Percentiles rank a stretch among this genome's conserved stretches.
phyloP scores from a whole-genome alignment of 192 early-diverging fungal genomes.

The Dissophora globulifera region DNA sequence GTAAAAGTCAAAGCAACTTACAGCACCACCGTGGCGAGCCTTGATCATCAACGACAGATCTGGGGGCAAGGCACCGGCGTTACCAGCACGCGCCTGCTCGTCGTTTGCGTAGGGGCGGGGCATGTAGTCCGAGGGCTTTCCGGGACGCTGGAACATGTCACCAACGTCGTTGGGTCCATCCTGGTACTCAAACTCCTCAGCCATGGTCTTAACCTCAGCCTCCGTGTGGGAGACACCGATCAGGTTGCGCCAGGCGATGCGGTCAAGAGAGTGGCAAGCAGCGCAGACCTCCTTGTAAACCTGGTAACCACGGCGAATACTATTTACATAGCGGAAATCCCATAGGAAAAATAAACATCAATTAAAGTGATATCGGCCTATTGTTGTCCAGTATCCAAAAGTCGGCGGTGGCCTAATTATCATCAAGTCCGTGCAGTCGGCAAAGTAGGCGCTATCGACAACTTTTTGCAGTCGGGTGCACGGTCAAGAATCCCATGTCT shows the following conservation, averaged over 20 bases:
- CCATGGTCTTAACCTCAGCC: constrained; percentile 92
- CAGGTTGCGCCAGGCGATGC: constrained; percentile 94
- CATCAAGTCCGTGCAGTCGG: no score
- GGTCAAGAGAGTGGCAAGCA: constrained; percentile 96
- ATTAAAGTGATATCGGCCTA: no score
- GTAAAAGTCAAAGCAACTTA: constrained; percentile 40
- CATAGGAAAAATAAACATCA: no score
- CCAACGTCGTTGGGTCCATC: constrained; percentile 95
- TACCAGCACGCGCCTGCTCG: constrained; percentile 95
- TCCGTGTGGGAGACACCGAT: constrained; percentile 93
- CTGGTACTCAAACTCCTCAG: constrained; percentile 88
- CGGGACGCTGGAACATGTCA: constrained; percentile 92
- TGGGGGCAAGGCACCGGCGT: constrained; percentile 94
- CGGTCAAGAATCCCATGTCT: no score
- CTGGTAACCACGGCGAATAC: constrained; percentile 98
- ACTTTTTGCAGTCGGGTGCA: no score
- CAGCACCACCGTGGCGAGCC: constrained; percentile 93
- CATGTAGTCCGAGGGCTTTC: constrained; percentile 93
- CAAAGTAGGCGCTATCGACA: no score
- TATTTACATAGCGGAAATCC: no score
- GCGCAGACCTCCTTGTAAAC: constrained; percentile 99
- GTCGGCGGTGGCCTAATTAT: no score
- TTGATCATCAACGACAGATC: constrained; percentile 95
- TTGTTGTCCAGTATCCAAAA: no score
- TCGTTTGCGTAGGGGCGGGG: constrained; percentile 95